These are phyloP conservation scores for Recurvomyces mirabilis DNA, from an alignment of 495 filamentous ascomycete species.

Conservation along the genomic window DNA sequence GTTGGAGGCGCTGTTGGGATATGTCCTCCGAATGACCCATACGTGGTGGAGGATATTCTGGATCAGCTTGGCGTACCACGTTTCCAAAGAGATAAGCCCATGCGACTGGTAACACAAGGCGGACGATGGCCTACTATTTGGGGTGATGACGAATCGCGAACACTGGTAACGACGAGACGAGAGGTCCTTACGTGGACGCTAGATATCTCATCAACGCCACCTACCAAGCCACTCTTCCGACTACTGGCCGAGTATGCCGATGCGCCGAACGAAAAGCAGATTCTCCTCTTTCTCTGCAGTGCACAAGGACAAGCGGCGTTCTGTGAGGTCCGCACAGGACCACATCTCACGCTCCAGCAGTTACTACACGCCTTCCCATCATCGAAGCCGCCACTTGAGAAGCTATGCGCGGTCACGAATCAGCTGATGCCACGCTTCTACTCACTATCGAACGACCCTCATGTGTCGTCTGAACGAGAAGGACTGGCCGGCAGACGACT, in stretches of 20 bases:
- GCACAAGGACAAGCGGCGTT: slow-evolving; percentile 89
- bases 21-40: slow-evolving; percentile 69
- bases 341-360: slow-evolving; percentile 72
- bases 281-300: slow-evolving; percentile 72
- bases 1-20: slow-evolving; percentile 94
- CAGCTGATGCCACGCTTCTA: slow-evolving; percentile 96
- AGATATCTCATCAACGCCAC: slow-evolving; percentile 84
- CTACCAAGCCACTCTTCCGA: slow-evolving; percentile 78
- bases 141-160: slow-evolving; percentile 78
- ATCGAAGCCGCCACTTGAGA: slow-evolving; percentile 70
- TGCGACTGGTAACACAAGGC: slow-evolving; percentile 60
- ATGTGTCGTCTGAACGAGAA: slow-evolving; percentile 58
- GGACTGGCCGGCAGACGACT: slow-evolving; percentile 67
- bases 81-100: slow-evolving; percentile 67
- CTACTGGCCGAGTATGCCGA: slow-evolving; percentile 74
- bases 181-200: slow-evolving; percentile 91
- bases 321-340: slow-evolving; percentile 86
- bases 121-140: slow-evolving; percentile 97
- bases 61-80: slow-evolving; percentile 66
- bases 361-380: slow-evolving; percentile 87
- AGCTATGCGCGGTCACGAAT: slow-evolving; percentile 67
- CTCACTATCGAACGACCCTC: slow-evolving; percentile 90
- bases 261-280: slow-evolving; percentile 72
- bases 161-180: slow-evolving; percentile 74
- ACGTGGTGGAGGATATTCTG: slow-evolving; percentile 72